phyloP scores from a whole-genome alignment of 257 asterid species.

The Solanum peruvianum region DNA sequence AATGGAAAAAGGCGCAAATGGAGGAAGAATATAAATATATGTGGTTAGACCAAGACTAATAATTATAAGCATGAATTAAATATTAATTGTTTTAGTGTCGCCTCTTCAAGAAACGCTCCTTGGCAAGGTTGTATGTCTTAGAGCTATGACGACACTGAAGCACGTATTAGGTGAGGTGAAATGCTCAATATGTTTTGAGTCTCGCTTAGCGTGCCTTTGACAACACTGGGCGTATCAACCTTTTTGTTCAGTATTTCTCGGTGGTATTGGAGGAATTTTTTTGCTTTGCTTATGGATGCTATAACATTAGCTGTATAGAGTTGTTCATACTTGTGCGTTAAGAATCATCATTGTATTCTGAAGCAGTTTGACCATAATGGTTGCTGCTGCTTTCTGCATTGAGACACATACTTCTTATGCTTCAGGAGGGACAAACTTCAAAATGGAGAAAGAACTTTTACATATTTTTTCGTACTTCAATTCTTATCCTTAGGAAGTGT shows the following conservation, averaged over 20 bases:
- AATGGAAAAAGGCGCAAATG: neutral
- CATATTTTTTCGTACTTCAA: neutral
- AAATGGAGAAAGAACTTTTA: neutral
- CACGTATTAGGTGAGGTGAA: neutral
- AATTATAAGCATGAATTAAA: neutral
- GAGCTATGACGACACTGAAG: neutral
- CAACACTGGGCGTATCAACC: neutral
- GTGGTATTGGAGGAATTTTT: neutral
- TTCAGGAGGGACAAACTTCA: neutral
- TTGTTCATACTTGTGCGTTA: neutral
- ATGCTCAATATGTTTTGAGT: neutral
- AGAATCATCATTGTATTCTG: neutral
- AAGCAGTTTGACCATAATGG: neutral
- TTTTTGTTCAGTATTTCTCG: neutral
- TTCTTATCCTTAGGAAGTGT: neutral
- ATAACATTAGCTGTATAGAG: neutral
- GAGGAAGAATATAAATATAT: neutral
- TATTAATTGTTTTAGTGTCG: neutral
- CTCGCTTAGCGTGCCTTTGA: neutral
- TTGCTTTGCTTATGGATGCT: neutral
- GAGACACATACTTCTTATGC: neutral
- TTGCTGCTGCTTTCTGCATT: neutral
- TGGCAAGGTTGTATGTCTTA: neutral
- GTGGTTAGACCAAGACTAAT: neutral
- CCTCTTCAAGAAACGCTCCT: neutral